Base-by-base conservation (phyloP, 495 filamentous ascomycete genomes). In the Oleoguttula mirabilis region DNA sequence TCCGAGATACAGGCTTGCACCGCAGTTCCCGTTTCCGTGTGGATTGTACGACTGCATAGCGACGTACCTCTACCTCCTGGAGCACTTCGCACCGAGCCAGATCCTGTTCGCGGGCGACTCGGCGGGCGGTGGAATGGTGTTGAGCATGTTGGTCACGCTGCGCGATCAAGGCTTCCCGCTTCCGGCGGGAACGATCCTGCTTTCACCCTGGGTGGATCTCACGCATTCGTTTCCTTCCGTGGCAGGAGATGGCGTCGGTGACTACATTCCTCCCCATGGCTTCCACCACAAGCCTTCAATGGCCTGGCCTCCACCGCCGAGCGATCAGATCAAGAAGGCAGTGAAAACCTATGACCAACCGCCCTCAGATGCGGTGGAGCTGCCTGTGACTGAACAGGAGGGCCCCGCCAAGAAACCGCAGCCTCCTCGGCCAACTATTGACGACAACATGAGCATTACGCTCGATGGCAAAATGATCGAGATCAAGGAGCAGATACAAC, bases 21-120 rank as follows among this genome's bases (percentile, higher is more conserved):
- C 88, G 4, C 90, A 96, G 60, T 96, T 84, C 45, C 88, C 88
- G 1, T 96, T 96, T 51, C 88, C 88, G 0, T 96, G 88, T 56
- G 84, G 82, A 19, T 62, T 96, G 6, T 75, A 85, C 43, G 88
- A 96, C 51, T 94, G 84, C 54, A 54, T 96, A 44, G 81, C 88
- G 6, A 73, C 85, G 2, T 96, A 96, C 57, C 62, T 94, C 0
- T 81, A 79, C 53, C 72, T 96, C 6, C 65, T 96, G 17, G 73
- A 74, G 14, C 61, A 70, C 4, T 80, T 94, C 46, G 68, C 80
- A 21, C 74, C 87, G 0, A 76, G 69, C 25, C 84, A 84, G 21
- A 87, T 94, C 22, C 66, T 96, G 19, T 51, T 83, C 10, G 86
- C 85, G 0, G 88, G 88, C 10, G 88, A 96, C 50, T 94, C 87